Evolutionary conservation across 768 basidiomycete genomes (phyloP), one percentile per base, ranked within the genome.

Genomic region (Russula ochroleuca): DNA sequence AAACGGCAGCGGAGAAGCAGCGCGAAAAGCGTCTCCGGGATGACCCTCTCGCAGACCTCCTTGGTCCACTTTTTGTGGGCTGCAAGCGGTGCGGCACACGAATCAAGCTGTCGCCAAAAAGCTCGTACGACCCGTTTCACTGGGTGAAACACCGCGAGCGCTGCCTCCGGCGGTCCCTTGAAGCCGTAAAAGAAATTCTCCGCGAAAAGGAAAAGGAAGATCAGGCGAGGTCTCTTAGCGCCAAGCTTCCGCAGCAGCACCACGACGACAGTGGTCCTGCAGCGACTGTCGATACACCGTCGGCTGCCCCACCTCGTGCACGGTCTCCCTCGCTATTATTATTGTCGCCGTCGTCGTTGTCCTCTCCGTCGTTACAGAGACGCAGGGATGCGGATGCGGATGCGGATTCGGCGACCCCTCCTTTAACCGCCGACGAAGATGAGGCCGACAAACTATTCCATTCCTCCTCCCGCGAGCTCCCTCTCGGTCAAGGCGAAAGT

Each of bases 91-190:
- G 68, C n/a, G 66, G 67, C 33, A 64, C 55, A 14, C 59, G 56
- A 33, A 68, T 68, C 56, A 68, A 68, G 51, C 66, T 68, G 33
- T 68, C 68, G 4, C 62, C 65, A 0, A 68, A 68, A 21, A 67
- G 66, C 59, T 58, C 51, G 5, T 68, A 60, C 33, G 68, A 68
- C 52, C 66, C 61, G 4, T 68, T 68, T 40, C 68, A 68, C 47
- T 68, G 68, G 68, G 57, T 58, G 1, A 67, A 68, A 45, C 68
- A 68, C 43, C 68, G 68, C 15, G 66, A 67, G 13, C 68, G 68
- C 15, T 68, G 68, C 41, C 48, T 68, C 19, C 58, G 65, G n/a
- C 65, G 67, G 40, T 57, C 67, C 19, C 21, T 63, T 17, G 59
- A 48, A 19, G 38, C 62, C 1, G 58, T 68, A 11, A 43, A 53